Percentiles rank a stretch among this genome's conserved stretches.
These are phyloP conservation scores for Penicillium desertorum DNA, from an alignment of 495 filamentous ascomycete genomes.

Conservation along the genomic window DNA sequence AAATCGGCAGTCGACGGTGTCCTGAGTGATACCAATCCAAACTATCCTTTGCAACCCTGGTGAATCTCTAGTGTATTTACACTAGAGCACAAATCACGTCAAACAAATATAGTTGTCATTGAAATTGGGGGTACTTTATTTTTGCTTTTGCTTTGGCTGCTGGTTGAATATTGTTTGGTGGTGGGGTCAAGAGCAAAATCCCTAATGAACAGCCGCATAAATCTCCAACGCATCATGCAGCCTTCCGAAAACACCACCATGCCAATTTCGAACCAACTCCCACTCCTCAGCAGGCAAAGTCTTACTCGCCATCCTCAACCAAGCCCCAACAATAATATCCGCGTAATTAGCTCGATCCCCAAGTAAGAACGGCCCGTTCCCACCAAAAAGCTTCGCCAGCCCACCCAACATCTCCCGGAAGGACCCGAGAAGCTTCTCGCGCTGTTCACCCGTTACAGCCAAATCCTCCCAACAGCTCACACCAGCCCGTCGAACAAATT, in stretches of 20 bases:
- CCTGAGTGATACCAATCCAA: too few relatives aligned
- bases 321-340: constrained; percentile 62
- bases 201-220: constrained; percentile 15
- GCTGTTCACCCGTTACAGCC: constrained; percentile 38
- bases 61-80: too few relatives aligned
- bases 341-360: constrained; percentile 53
- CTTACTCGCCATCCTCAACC: constrained; percentile 49
- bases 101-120: too few relatives aligned
- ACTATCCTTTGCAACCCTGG: too few relatives aligned
- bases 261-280: constrained; percentile 51
- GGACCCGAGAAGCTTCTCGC: constrained; percentile 35
- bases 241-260: constrained; percentile 48
- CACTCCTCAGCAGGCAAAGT: constrained; percentile 47
- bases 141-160: too few relatives aligned
- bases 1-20: too few relatives aligned
- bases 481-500: constrained; percentile 48
- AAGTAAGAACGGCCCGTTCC: constrained; percentile 51
- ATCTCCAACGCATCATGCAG: constrained; percentile 48
- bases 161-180: too few relatives aligned
- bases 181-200: background rate
- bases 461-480: constrained; percentile 50
- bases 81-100: too few relatives aligned
- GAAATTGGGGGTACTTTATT: too few relatives aligned
- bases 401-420: constrained; percentile 43
- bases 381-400: constrained; percentile 44